These are phyloP conservation scores for Metroxylon sagu DNA, from an alignment of 176 grass and related monocot species.

Conservation along the genomic window DNA sequence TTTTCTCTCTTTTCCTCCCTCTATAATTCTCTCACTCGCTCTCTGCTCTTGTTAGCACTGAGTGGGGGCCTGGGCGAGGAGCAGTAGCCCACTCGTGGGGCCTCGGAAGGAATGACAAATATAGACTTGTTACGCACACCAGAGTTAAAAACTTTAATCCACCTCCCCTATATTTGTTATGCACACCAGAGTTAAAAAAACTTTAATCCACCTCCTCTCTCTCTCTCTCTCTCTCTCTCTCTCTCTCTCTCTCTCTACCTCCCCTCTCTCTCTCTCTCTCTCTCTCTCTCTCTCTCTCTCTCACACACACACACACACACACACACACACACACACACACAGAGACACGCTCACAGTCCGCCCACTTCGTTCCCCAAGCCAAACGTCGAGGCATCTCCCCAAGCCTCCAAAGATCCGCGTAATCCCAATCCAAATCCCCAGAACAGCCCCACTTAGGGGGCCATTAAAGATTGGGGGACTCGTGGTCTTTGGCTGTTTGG, in stretches of 20 bases:
- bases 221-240: too few species aligned
- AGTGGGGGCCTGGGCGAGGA: constrained; percentile 12
- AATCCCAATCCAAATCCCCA: constrained; percentile 6
- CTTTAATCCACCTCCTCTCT: too few species aligned
- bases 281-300: background rate
- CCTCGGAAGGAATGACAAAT: constrained; percentile 41
- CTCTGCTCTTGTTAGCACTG: constrained; percentile 2
- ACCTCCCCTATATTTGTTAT: too few species aligned
- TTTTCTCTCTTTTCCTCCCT: constrained; percentile 5
- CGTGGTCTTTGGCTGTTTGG: background rate
- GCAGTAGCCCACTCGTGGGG: constrained; percentile 55
- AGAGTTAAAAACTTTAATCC: background rate
- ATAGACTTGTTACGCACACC: background rate
- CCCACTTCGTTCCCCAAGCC: too few species aligned
- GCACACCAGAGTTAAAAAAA: constrained; percentile 5
- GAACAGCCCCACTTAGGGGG: background rate
- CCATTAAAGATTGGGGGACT: background rate
- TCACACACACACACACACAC: too few species aligned
- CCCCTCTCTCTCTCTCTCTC: background rate
- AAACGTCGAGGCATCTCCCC: too few species aligned
- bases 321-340: too few species aligned
- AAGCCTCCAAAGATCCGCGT: too few species aligned
- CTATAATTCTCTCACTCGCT: background rate
- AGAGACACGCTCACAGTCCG: too few species aligned
- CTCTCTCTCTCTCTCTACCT: background rate